phyloP scores from a whole-genome alignment of 2,329 filamentous ascomycete species.

The Elsinoe batatas region DNA sequence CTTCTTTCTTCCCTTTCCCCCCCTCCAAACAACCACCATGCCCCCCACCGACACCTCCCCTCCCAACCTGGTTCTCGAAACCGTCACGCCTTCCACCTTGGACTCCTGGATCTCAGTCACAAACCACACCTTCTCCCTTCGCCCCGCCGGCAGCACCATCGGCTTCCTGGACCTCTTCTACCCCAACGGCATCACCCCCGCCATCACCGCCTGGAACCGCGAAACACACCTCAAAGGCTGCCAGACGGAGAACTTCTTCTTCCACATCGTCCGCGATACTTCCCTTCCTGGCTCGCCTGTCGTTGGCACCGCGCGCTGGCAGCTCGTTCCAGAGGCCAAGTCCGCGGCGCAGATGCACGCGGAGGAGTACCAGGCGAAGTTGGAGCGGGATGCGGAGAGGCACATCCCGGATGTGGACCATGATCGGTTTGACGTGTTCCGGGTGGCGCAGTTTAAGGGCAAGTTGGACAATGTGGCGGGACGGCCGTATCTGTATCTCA shows the following conservation, averaged over 20 bases:
- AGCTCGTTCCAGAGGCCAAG: slow-evolving; percentile 7
- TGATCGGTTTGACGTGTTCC: slow-evolving; percentile 13
- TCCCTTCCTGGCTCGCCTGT: not conserved
- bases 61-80: not conserved
- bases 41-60: not conserved
- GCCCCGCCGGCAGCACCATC: not conserved
- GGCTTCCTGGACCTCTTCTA: slow-evolving; percentile 12
- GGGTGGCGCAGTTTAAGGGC: slow-evolving; percentile 7
- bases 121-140: not conserved
- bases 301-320: slow-evolving; percentile 1
- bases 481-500: slow-evolving; percentile 16
- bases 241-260: not conserved
- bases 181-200: slow-evolving; percentile 11
- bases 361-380: slow-evolving; percentile 7
- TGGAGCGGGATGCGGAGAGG: slow-evolving; percentile 3
- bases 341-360: slow-evolving; percentile 11
- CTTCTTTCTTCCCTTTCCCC: not conserved
- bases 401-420: slow-evolving; percentile 14
- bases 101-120: not conserved
- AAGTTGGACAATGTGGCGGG: slow-evolving; percentile 14
- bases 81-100: not conserved
- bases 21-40: not conserved
- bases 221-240: not conserved
- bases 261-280: slow-evolving; percentile 4
- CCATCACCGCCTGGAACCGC: not conserved